Evolutionary conservation across 768 basidiomycete species (phyloP), one percentile per base, ranked within the genome.

Genomic region (Amanita phalloides): DNA sequence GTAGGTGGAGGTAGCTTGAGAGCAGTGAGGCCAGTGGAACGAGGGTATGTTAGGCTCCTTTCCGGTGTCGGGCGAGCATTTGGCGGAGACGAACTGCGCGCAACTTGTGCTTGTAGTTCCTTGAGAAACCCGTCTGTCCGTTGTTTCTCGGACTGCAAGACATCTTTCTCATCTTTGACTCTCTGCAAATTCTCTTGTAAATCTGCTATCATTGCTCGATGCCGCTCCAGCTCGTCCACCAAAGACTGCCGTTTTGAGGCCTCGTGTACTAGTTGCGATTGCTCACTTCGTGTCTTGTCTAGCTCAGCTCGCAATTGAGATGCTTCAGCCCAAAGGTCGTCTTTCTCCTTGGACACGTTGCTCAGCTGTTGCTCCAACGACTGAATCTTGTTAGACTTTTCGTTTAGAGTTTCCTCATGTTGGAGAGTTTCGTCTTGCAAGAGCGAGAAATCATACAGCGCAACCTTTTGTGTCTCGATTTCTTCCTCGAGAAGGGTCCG

Each of bases 1-100:
- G 86, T 87, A 0, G 88, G 86, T 14, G 91, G 92, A 28, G 91
- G 91, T 13, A 87, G 77, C 66, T 92, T 93, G 58, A 79, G 71
- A 26, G 79, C 69, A 38, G 86, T 78, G 45, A 89, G 65, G 39
- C 77, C 79, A 53, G 76, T 76, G 49, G 75, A 67, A 51, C 86
- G 78, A 33, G 73, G 73, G 61, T 77, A 84, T 9, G 78, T 65
- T 30, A 75, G 55, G 46, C 69, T 74, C 11, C 81, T 77, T 33
- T 82, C 80, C 17, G 76, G 67, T 2, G 30, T 38, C 50, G 73
- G 71, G 49, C 81, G 78, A 53, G 60, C 67, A 61, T 74, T 76
- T 26, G 81, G 82, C 45, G 76, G 76, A 30, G 74, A 77, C 26
- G 78, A 73, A 57, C 75, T 80, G 48, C 84, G 79, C 45, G 76